Base-by-base conservation (phyloP, 108 stramenopile species). In the Ochromonas danica region DNA sequence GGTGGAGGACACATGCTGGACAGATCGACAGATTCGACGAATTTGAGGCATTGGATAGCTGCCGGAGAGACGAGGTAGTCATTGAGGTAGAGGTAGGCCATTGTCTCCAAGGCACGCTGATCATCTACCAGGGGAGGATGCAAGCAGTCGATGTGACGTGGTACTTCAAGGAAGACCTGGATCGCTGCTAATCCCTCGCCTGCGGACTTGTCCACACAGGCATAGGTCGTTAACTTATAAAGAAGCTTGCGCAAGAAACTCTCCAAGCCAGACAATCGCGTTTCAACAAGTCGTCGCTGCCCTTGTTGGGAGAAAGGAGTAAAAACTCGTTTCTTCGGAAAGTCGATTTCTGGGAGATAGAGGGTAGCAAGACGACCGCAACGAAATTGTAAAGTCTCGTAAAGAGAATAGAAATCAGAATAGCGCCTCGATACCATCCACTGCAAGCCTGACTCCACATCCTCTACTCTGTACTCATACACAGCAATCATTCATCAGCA, bases 111-210 rank as follows among this genome's bases (percentile, higher is more conserved):
- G 72, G 28, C 14, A 42, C 72, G 36, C 25, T 75, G 72, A 75
- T 75, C 72, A 75, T 75, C 72, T 14, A 75, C 43, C 6, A 60
- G 3, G 14, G 72, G 72, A 10, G 72, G 72, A 42, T 42, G 72
- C 25, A 75, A 6, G 35, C 72, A 75, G 38, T 75, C 51, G 10
- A 75, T 33, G 72, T 40, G 40, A 14, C 33, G 10, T 22, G 14
- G 17, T 6, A 75, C 22, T 14, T 6, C n/a, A 6, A 75, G 38
- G 31, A 75, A 75, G 27, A 35, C 14, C 31, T 75, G 72, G 6
- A 75, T 10, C 36, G 6, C 14, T 60, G 6, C 10, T 22, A 75
- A 60, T 10, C 14, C 14, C 6, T 42, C 14, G 38, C 72, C 38
- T 10, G 72, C 72, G 3, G 43, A 60, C 31, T 6, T 14, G 38